These are phyloP conservation scores for Kwoniella heveanensis DNA, from an alignment of 768 basidiomycete genomes.

Conservation along the genomic window DNA sequence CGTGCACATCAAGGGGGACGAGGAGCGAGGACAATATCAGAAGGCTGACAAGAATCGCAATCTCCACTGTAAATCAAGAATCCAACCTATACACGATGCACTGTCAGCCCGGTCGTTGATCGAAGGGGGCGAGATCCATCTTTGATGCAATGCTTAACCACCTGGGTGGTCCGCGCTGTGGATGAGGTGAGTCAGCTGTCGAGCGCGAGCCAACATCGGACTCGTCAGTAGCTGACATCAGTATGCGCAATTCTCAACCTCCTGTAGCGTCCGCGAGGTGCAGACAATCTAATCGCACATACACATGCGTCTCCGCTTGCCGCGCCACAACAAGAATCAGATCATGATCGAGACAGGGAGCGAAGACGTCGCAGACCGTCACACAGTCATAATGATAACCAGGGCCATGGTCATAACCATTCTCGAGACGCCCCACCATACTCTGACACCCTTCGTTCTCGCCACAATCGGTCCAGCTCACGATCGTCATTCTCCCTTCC, in stretches of 20 bases:
- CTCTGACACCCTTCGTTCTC: conserved; percentile 6
- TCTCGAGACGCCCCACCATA: conserved; percentile 3
- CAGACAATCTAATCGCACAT: neutral
- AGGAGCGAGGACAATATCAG: neutral
- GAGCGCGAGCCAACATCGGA: neutral
- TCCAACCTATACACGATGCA: conserved; percentile 43
- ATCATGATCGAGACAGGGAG: conserved; percentile 1
- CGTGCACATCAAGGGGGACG: neutral
- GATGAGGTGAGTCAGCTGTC: conserved; percentile 42
- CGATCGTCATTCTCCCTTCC: conserved; percentile 14
- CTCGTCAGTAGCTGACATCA: neutral
- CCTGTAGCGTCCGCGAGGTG: conserved; percentile 14
- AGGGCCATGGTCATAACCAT: neutral
- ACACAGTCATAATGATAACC: neutral
- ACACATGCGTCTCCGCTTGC: neutral
- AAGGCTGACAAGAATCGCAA: neutral
- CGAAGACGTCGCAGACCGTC: conserved; percentile 10
- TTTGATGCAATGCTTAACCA: conserved; percentile 51
- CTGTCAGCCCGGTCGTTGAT: conserved; percentile 47
- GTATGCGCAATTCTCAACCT: neutral
- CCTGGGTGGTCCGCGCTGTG: conserved; percentile 49
- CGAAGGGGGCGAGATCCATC: conserved; percentile 44
- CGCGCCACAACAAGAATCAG: neutral
- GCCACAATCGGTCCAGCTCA: neutral
- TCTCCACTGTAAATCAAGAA: conserved; percentile 27